A percentile compares a stretch with the other conserved stretches of the same genome.
Conservation (phyloP, 352 stramenopile genomes). For the Peronosclerospora sorghi region DNA sequence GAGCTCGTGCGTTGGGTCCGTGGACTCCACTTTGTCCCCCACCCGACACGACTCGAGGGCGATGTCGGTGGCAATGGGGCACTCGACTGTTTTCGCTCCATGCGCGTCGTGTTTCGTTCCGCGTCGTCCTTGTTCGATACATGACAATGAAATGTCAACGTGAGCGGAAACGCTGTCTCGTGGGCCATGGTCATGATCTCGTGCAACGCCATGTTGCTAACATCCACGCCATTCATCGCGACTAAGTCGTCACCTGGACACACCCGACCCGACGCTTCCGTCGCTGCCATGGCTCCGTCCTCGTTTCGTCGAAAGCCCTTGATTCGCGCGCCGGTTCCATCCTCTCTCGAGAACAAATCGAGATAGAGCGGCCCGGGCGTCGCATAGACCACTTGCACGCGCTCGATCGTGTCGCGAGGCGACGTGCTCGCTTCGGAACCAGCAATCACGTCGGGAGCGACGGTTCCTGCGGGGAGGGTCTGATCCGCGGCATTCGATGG, state of each 20-base stretch:
- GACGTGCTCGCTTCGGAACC: too few relatives aligned
- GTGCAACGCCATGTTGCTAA: slow-evolving; percentile 47
- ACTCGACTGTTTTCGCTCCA: slow-evolving; percentile 15
- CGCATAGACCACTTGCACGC: slow-evolving; percentile 41
- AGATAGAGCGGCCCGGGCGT: slow-evolving; percentile 45
- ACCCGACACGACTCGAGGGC: slow-evolving; percentile 26
- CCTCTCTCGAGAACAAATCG: slow-evolving; percentile 61
- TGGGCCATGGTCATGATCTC: slow-evolving; percentile 61
- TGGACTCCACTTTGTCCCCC: slow-evolving; percentile 34
- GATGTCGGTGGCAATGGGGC: slow-evolving; percentile 23
- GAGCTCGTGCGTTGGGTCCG: slow-evolving; percentile 46
- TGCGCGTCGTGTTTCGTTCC: slow-evolving; percentile 7
- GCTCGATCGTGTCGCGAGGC: slow-evolving; percentile 4
- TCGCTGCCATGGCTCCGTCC: slow-evolving; percentile 37
- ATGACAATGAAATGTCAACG: slow-evolving; percentile 48
- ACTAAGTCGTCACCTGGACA: slow-evolving; percentile 58
- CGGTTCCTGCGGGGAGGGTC: too few relatives aligned
- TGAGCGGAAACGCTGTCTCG: slow-evolving; percentile 51
- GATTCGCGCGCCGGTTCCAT: slow-evolving; percentile 58
- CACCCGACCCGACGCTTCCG: slow-evolving; percentile 45
- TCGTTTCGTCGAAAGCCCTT: slow-evolving; percentile 59
- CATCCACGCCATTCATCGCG: slow-evolving; percentile 45
- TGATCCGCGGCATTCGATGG: too few relatives aligned
- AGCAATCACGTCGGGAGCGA: too few relatives aligned
- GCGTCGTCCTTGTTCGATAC: slow-evolving; percentile 10